Evolutionary conservation across 148 eudicot genomes (phyloP), one percentile per base, ranked within the genome.

Genomic region (Talinum fruticosum): DNA sequence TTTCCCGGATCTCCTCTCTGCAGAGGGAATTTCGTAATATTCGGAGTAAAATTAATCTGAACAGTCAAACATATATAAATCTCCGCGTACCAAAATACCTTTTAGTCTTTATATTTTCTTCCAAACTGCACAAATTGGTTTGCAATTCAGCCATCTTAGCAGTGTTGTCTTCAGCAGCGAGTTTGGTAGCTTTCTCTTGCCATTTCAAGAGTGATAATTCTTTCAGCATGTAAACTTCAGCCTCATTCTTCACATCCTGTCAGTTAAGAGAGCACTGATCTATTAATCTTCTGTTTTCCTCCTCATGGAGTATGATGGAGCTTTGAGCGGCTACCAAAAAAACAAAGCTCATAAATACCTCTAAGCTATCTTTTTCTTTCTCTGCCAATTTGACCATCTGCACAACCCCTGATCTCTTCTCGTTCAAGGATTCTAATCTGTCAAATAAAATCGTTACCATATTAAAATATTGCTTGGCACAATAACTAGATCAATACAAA

Each of bases 301-400:
- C 66, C 41, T 26, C 41, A 24, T 19, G 26, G 33, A 26, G 36
- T 21, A 77, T 1, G 36, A 49, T 10, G 19, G 12, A 1, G 33
- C 66, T 10, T 10, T 62, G 36, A 73, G 35, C 33, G 28, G 51
- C 54, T 54, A 33, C 12, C 8, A 35, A 29, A 35, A 49, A 76
- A n/a, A 38, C 69, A 13, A 36, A 33, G 36, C 62, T 29, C 7
- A 28, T 36, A 73, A 45, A 71, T 85, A 90, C 99, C 96, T 96
- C 99, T 79, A 96, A 79, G 79, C 90, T 82, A 66, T 96, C 94
- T 82, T 92, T 91, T 83, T 96, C 99, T 82, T 96, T 96, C 85
- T 96, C 99, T 19, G 99, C 97, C 84, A 96, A 84, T 87, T 96
- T 96, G 47, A 96, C 99, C 94, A 96, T 89, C 79, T 96, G 97